These are phyloP conservation scores for Lasiodiplodia theobromae DNA, from an alignment of 2,329 filamentous ascomycete genomes.

Conservation along the genomic window DNA sequence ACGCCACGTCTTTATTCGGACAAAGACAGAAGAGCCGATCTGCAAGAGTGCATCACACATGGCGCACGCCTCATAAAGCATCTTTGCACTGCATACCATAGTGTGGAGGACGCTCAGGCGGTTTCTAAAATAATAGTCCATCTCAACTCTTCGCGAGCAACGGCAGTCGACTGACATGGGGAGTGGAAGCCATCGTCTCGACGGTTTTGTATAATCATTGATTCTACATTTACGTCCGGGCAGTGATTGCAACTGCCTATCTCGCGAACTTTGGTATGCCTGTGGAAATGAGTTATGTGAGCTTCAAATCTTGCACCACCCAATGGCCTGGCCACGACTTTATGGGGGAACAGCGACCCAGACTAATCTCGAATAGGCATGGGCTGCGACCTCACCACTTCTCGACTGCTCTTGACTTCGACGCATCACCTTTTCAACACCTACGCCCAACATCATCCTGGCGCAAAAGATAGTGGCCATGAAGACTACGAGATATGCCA, in stretches of 20 bases:
- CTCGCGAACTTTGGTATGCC: too few species aligned
- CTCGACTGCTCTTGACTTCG: too few species aligned
- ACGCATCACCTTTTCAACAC: neutral
- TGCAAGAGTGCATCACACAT: neutral
- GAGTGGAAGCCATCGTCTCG: too few species aligned
- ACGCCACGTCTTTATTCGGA: neutral
- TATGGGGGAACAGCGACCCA: neutral
- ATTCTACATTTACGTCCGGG: too few species aligned
- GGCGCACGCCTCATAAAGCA: neutral
- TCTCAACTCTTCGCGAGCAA: too few species aligned
- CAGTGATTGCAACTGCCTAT: too few species aligned
- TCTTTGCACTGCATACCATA: neutral
- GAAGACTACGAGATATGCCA: slow-evolving; percentile 44
- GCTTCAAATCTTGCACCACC: too few species aligned
- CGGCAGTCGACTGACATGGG: too few species aligned
- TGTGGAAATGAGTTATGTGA: too few species aligned
- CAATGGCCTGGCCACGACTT: too few species aligned
- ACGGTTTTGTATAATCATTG: too few species aligned
- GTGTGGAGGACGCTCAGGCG: neutral
- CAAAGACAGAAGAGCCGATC: neutral
- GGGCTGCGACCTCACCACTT: neutral
- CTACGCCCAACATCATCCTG: neutral
- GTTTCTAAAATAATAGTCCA: too few species aligned
- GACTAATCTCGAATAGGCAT: neutral
- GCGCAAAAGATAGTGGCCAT: slow-evolving; percentile 28